A percentile compares a stretch with the other conserved stretches of the same genome.
These are phyloP conservation scores for Bifiguratus adelaidae DNA, from an alignment of 192 early-diverging fungal genomes.

Conservation along the genomic window DNA sequence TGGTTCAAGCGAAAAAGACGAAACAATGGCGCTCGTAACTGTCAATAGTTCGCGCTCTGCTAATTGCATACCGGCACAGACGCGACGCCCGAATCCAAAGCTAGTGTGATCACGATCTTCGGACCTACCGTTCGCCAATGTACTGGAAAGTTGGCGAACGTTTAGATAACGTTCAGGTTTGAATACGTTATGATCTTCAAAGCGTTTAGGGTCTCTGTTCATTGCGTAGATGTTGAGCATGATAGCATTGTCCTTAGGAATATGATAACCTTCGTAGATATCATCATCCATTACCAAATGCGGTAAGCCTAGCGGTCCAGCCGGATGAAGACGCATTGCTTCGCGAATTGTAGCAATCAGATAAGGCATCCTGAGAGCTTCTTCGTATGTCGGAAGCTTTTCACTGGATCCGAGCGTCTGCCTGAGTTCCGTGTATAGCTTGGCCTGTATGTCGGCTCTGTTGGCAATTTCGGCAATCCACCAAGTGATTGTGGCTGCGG, in stretches of 20 bases:
- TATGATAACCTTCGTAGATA: slow-evolving; percentile 16
- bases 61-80: slow-evolving; percentile 5
- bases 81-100: slow-evolving; percentile 7
- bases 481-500: slow-evolving; percentile 7
- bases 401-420: background rate
- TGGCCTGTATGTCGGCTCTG: slow-evolving; percentile 5
- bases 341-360: slow-evolving; percentile 20
- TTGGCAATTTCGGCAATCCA: slow-evolving; percentile 1
- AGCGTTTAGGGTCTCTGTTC: background rate
- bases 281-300: slow-evolving; percentile 16
- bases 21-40: background rate
- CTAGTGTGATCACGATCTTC: background rate
- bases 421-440: background rate
- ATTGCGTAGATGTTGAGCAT: background rate
- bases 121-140: background rate
- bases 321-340: slow-evolving; percentile 13
- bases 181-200: background rate
- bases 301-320: slow-evolving; percentile 15
- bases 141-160: background rate
- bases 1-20: slow-evolving; percentile 2
- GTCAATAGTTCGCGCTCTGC: slow-evolving; percentile 1
- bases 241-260: background rate
- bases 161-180: slow-evolving; percentile 5
- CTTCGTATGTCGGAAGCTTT: background rate
- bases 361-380: slow-evolving; percentile 7